These are phyloP conservation scores for Platanus orientalis DNA, from an alignment of 164 flowering plant genomes.

Conservation along the genomic window DNA sequence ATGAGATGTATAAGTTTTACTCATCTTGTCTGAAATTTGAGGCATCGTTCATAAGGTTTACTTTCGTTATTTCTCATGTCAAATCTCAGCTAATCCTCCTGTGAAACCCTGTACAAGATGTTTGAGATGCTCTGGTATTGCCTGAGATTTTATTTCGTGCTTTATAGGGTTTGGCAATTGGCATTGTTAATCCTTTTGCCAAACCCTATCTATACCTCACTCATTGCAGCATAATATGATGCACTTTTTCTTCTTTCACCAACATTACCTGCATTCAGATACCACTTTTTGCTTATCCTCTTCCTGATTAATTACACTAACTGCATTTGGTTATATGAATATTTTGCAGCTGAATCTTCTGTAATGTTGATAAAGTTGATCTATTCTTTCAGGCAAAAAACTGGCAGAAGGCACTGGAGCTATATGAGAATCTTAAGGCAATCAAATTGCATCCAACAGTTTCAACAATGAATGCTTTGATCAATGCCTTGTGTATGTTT, in stretches of 20 bases:
- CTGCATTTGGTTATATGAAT: not conserved
- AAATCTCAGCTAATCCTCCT: too few relatives aligned
- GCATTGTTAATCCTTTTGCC: too few relatives aligned
- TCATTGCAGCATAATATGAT: too few relatives aligned
- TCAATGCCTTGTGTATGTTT: slow-evolving; percentile 84
- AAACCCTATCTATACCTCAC: too few relatives aligned
- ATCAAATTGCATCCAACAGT: slow-evolving; percentile 59
- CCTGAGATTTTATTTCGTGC: too few relatives aligned
- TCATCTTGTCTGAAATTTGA: too few relatives aligned
- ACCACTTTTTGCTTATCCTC: not conserved
- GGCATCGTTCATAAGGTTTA: too few relatives aligned
- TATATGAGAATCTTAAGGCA: slow-evolving; percentile 66
- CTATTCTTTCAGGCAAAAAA: slow-evolving; percentile 55
- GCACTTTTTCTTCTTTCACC: not conserved
- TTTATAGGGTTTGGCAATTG: too few relatives aligned
- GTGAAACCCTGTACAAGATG: too few relatives aligned
- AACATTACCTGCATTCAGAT: not conserved
- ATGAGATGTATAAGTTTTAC: too few relatives aligned
- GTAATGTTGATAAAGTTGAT: slow-evolving; percentile 3
- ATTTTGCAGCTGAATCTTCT: not conserved
- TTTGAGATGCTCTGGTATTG: too few relatives aligned
- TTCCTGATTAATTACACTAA: not conserved
- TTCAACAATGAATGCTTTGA: slow-evolving; percentile 83
- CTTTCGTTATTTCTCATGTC: too few relatives aligned
- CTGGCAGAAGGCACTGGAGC: slow-evolving; percentile 83